phyloP scores from a whole-genome alignment of 176 grass and related monocot species.

The Eragrostis nindensis region DNA sequence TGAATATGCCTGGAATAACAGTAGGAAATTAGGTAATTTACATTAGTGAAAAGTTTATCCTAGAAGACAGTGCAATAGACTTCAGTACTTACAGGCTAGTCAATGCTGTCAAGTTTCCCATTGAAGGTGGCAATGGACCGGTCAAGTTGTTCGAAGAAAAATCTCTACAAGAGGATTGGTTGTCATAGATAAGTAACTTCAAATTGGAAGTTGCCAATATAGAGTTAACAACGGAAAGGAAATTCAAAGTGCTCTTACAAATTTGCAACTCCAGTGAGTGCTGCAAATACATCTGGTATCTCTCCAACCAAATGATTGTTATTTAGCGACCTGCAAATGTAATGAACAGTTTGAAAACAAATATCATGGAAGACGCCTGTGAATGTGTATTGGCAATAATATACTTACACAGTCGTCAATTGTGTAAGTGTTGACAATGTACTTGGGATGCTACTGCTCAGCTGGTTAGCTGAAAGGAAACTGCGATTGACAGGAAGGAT shows the following conservation, averaged over 20 bases:
- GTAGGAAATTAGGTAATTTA: conserved; percentile 31
- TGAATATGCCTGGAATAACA: conserved; percentile 71
- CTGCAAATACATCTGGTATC: conserved; percentile 80
- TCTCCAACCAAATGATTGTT: conserved; percentile 78
- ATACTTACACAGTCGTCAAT: conserved; percentile 77
- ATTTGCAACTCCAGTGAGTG: conserved; percentile 70
- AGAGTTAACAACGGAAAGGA: conserved; percentile 5
- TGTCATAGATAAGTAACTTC: conserved; percentile 28
- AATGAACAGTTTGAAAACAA: conserved; percentile 32
- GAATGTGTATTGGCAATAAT: conserved; percentile 19
- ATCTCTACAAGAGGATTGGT: conserved; percentile 70
- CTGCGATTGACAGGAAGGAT: conserved; percentile 51
- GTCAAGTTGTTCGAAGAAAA: conserved; percentile 90
- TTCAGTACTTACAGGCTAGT: conserved; percentile 80
- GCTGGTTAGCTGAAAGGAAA: conserved; percentile 89
- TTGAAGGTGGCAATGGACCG: conserved; percentile 72
- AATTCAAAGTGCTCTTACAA: conserved; percentile 59
- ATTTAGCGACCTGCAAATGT: conserved; percentile 71
- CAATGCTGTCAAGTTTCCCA: conserved; percentile 79
- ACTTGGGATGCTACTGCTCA: conserved; percentile 78
- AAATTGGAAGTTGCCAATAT: conserved; percentile 25
- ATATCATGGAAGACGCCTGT: conserved; percentile 12
- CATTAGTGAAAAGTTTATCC: conserved; percentile 18
- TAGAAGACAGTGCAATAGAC: conserved; percentile 12
- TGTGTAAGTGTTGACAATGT: conserved; percentile 76